Evolutionary conservation across 306 rosid species (phyloP).

Genomic region (Pyrus betulifolia): DNA sequence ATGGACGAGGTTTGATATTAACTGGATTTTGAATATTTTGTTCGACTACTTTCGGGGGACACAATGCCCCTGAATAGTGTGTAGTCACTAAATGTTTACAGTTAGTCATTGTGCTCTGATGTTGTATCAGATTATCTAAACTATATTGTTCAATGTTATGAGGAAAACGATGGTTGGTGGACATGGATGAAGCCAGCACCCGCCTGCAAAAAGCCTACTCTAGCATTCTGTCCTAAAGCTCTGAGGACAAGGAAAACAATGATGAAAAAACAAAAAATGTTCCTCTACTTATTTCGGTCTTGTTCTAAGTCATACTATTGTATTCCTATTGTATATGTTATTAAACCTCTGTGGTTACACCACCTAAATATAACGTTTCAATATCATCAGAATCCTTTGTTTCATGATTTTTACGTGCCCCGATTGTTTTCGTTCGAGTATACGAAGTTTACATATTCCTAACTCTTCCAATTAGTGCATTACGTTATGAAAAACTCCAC

Average conservation of each 20-base stretch:
- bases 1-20: slow-evolving; percentile 49
- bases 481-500: not conserved
- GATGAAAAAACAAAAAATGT: not conserved
- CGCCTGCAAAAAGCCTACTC: slow-evolving; percentile 15
- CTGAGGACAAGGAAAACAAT: slow-evolving; percentile 12
- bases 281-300: not conserved
- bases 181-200: slow-evolving; percentile 51
- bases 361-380: not conserved
- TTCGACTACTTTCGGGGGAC: not conserved
- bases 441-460: not conserved
- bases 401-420: not conserved
- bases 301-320: not conserved
- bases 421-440: not conserved
- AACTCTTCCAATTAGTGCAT: not conserved
- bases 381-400: not conserved
- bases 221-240: slow-evolving; percentile 12
- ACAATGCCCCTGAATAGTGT: not conserved
- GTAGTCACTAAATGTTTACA: not conserved
- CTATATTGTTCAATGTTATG: not conserved
- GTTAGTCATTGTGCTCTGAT: not conserved
- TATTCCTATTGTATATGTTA: not conserved
- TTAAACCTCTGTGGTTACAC: not conserved
- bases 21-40: not conserved
- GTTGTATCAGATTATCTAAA: not conserved
- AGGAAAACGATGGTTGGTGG: slow-evolving; percentile 52